Base-by-base conservation (phyloP, 225 moss, liverwort and hornwort species). In the Marchantia paleacea region DNA sequence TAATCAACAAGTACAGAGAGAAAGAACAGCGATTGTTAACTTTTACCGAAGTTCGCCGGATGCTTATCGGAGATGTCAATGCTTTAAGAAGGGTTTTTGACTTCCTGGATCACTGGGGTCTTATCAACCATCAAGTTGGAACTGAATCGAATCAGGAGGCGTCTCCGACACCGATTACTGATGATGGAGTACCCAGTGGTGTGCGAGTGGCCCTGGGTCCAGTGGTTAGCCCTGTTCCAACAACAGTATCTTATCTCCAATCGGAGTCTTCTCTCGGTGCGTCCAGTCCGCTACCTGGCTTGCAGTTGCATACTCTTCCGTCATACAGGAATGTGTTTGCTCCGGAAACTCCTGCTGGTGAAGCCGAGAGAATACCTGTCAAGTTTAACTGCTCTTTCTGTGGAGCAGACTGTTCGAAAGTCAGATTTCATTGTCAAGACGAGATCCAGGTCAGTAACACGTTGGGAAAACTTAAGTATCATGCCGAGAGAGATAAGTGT, bases 1-100 rank as follows among this genome's bases (percentile, higher is more conserved):
- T 97, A 24, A 97, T 97, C 65, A 94, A 94, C 80, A 97, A 97
- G 85, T 97, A 94, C 83, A 83, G 97, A 82, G 97, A 97, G 84
- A 97, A 93, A 62, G 84, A 85, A 76, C 91, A 90, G 75, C 92
- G 89, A 24, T 80, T 83, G 31, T 75, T 94, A 73, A 93, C 94
- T 54, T 91, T 94, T 64, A 92, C 85, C 68, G 97, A 97, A 88
- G 90, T 97, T 75, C 88, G 94, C 72, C 90, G 93, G 54, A 92
- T 97, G 93, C 91, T 97, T 75, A 91, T 86, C 79, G 97, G 97
- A 66, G 97, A 97, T 76, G 93, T 93, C 50, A 94, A 93, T 88
- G 90, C 94, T 20, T 75, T 94, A 75, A 83, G 94, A 52, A 91
- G 97, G 81, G 90, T 97, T 49, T 92, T 97, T 72, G 97, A 97